Percentiles rank a stretch among this genome's conserved stretches.
These are phyloP conservation scores for Solanum hybrid DNA, from an alignment of 305 asterid genomes.

Conservation along the genomic window DNA sequence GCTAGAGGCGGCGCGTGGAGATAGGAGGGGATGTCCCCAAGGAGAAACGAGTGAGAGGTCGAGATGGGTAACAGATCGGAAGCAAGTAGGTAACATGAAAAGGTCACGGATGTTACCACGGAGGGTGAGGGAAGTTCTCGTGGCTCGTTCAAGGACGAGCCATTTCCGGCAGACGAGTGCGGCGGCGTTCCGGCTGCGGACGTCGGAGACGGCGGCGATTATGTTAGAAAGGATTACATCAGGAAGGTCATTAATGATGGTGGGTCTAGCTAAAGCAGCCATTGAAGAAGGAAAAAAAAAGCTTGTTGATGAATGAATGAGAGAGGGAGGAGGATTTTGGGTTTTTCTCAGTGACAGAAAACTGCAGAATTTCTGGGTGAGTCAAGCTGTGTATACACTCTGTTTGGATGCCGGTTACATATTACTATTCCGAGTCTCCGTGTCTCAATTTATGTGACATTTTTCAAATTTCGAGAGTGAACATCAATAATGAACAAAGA, in stretches of 20 bases:
- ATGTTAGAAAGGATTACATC: conserved; percentile 60
- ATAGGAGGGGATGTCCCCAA: conserved; percentile 67
- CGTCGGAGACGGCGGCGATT: conserved; percentile 53
- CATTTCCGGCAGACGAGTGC: conserved; percentile 60
- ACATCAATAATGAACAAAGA: neutral
- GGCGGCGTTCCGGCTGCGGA: conserved; percentile 74
- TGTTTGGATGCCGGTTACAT: neutral
- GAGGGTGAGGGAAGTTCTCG: conserved; percentile 64
- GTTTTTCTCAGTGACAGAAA: neutral
- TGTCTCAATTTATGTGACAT: too few species aligned
- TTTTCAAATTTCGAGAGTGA: too few species aligned
- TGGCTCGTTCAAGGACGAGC: conserved; percentile 51
- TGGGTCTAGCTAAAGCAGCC: conserved; percentile 23
- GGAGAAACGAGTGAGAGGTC: conserved; percentile 84
- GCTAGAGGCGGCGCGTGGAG: conserved; percentile 24
- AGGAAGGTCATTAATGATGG: conserved; percentile 51
- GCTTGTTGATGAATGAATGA: neutral
- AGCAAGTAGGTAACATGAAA: conserved; percentile 50
- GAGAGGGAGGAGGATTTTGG: neutral
- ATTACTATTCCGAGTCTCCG: too few species aligned
- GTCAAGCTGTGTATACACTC: neutral
- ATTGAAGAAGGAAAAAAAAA: neutral
- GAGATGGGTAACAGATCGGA: conserved; percentile 50
- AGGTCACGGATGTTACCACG: conserved; percentile 71
- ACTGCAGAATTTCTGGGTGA: neutral